A percentile compares a stretch with the other conserved stretches of the same genome.
phyloP scores from a whole-genome alignment of 1,139 yeast species.

The Yarrowia galli region DNA sequence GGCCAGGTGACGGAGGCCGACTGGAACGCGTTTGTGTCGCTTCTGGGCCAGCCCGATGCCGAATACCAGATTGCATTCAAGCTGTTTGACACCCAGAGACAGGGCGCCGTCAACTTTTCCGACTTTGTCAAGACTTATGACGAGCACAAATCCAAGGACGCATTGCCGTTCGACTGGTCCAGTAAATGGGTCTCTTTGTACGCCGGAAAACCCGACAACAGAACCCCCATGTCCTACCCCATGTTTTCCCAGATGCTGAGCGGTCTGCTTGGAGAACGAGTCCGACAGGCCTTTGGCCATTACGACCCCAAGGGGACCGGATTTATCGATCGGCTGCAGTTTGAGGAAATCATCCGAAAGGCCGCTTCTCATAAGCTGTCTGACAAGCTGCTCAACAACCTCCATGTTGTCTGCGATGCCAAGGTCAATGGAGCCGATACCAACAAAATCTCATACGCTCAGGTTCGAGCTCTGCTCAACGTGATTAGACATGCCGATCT shows the following conservation, averaged over 20 bases:
- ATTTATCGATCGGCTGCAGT: conserved; percentile 54
- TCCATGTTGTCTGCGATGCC: conserved; percentile 52
- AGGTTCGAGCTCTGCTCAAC: conserved; percentile 56
- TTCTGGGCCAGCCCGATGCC: conserved; percentile 57
- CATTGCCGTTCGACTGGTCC: conserved; percentile 57
- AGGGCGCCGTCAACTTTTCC: conserved; percentile 53
- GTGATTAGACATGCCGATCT: conserved; percentile 55
- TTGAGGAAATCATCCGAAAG: conserved; percentile 52
- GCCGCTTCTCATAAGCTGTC: conserved; percentile 56
- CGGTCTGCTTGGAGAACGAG: conserved; percentile 57
- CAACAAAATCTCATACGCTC: conserved; percentile 54
- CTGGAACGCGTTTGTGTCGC: conserved; percentile 54
- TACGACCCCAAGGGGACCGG: conserved; percentile 53
- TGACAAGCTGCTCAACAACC: conserved; percentile 51
- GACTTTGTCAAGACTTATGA: conserved; percentile 53
- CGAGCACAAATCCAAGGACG: conserved; percentile 49
- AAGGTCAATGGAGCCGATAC: conserved; percentile 45
- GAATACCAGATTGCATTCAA: conserved; percentile 57
- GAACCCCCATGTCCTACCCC: conserved; percentile 54
- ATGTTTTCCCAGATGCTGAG: conserved; percentile 57
- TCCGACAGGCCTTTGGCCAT: conserved; percentile 55
- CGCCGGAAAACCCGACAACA: conserved; percentile 52
- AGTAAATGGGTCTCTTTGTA: conserved; percentile 55
- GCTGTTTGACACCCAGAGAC: conserved; percentile 53
- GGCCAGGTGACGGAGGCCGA: conserved; percentile 53